Base-by-base conservation (phyloP, 2,329 filamentous ascomycete species). In the Pseudovirgaria hyperparasitica region DNA sequence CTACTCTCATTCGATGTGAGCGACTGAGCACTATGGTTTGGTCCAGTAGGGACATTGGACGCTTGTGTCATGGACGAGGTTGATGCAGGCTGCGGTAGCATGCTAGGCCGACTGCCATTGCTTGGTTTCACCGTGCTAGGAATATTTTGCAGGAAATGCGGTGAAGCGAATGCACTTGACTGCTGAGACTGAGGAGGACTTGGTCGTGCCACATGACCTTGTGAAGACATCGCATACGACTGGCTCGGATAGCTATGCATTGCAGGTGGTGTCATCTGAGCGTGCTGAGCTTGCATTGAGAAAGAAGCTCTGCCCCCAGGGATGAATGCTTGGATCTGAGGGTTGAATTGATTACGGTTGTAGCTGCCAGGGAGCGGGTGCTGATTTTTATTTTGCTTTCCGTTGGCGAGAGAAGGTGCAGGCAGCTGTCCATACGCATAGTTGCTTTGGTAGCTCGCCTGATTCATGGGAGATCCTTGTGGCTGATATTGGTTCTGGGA, bases 311-410 rank as follows among this genome's bases (percentile, higher is more conserved):
- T 70, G 62, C 43, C 40, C 27, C 64, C 66, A 2, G 87, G 87
- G 14, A 93, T 72, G 52, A 96, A 94, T 0, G 86, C 81, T 46
- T 92, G 82, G 10, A 82, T 94, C 57, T 92, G 86, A 1, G 86
- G 87, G 47, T 94, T 94, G 60, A 96, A 94, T 9, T 79, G 73
- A 42, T 84, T 82, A 31, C 85, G 70, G 46, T 80, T 82, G 48
- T 72, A 92, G 54, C 78, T 90, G 19, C 82, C 82, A 9, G 84
- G 82, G 30, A 92, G 74, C 5, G 82, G 81, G 48, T 93, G 82
- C 46, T 85, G 78, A 31, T 80, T 76, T 6, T 75, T 71, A 42
- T 80, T 80, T 34, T 79, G 67, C 15, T 81, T 48, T 10, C 44
- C 46, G 6, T 19, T 27, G 13, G 47, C 50, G 31, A 50, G 74